Evolutionary conservation across 108 stramenopile species (phyloP).

Genomic region (Thalassiosira profunda): DNA sequence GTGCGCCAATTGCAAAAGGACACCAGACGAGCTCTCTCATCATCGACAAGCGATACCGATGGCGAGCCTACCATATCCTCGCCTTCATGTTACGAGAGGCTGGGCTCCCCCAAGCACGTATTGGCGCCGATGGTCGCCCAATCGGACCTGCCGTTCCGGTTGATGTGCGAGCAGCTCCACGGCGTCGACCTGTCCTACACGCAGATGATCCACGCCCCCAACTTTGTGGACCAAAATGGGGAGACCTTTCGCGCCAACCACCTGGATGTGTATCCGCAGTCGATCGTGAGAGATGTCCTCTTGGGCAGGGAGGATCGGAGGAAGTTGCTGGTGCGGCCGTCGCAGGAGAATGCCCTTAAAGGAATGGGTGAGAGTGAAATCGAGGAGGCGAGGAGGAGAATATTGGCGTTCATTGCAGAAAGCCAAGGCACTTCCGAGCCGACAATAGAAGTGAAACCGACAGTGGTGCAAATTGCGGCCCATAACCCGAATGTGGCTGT

Average conservation of each 20-base stretch:
- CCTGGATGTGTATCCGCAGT: slow-evolving; percentile 72
- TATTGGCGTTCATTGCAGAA: slow-evolving; percentile 17
- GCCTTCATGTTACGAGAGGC: slow-evolving; percentile 33
- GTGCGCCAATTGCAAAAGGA: not conserved
- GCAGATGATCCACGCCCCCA: slow-evolving; percentile 95
- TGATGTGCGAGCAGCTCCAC: slow-evolving; percentile 84
- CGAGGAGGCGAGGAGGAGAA: slow-evolving; percentile 23
- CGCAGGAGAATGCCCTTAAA: slow-evolving; percentile 23
- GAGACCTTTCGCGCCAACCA: slow-evolving; percentile 64
- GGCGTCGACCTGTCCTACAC: slow-evolving; percentile 92
- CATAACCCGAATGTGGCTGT: slow-evolving; percentile 84
- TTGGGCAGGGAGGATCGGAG: slow-evolving; percentile 6
- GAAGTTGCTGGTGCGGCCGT: not conserved
- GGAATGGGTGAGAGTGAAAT: slow-evolving; percentile 18
- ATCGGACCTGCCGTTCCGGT: slow-evolving; percentile 86
- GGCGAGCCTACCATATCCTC: not conserved
- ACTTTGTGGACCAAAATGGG: slow-evolving; percentile 53
- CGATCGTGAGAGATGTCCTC: slow-evolving; percentile 32
- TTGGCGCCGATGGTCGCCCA: slow-evolving; percentile 90
- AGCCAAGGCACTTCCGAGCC: not conserved
- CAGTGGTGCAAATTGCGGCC: slow-evolving; percentile 94
- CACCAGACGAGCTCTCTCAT: not conserved
- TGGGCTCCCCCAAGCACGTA: slow-evolving; percentile 49
- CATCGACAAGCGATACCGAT: not conserved
- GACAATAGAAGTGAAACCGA: slow-evolving; percentile 35